Conservation (phyloP, 768 basidiomycete genomes). For the Mycena capillaripes region DNA sequence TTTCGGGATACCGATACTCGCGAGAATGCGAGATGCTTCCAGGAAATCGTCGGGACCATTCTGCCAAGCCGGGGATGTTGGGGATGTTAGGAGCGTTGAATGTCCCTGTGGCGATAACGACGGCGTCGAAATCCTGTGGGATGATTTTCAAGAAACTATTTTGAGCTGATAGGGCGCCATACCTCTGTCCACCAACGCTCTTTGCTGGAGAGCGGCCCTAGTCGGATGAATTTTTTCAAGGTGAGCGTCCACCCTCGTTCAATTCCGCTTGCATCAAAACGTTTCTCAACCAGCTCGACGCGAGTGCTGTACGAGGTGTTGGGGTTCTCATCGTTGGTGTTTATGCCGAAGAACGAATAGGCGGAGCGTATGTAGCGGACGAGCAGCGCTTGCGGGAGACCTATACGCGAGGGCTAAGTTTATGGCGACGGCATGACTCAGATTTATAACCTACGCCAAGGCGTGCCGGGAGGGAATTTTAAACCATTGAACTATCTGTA, state of each 20-base stretch:
- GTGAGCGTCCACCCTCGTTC: slow-evolving; percentile 53
- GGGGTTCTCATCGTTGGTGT: slow-evolving; percentile 57
- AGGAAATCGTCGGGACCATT: slow-evolving; percentile 44
- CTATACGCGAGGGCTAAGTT: slow-evolving; percentile 39
- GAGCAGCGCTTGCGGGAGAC: slow-evolving; percentile 50
- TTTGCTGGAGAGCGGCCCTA: slow-evolving; percentile 24
- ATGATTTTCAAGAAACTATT: neutral
- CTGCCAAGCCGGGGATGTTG: slow-evolving; percentile 39
- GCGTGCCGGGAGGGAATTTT: slow-evolving; percentile 48
- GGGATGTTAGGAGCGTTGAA: slow-evolving; percentile 39
- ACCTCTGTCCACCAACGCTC: slow-evolving; percentile 40
- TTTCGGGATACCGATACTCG: slow-evolving; percentile 51
- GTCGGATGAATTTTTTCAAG: slow-evolving; percentile 46
- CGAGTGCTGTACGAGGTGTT: slow-evolving; percentile 61
- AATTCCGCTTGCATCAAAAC: slow-evolving; percentile 42
- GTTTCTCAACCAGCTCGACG: slow-evolving; percentile 61
- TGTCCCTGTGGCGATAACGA: slow-evolving; percentile 35
- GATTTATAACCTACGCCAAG: slow-evolving; percentile 47
- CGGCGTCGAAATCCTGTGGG: slow-evolving; percentile 38
- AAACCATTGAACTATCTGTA: slow-evolving; percentile 50
- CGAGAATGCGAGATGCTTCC: slow-evolving; percentile 46
- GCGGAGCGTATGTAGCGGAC: slow-evolving; percentile 57
- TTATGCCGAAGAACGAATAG: slow-evolving; percentile 56
- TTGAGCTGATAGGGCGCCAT: neutral
- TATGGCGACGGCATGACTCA: neutral